Evolutionary conservation across 164 flowering plant species (phyloP), one percentile per base, ranked within the genome.

Genomic region (Vitis cinerea): DNA sequence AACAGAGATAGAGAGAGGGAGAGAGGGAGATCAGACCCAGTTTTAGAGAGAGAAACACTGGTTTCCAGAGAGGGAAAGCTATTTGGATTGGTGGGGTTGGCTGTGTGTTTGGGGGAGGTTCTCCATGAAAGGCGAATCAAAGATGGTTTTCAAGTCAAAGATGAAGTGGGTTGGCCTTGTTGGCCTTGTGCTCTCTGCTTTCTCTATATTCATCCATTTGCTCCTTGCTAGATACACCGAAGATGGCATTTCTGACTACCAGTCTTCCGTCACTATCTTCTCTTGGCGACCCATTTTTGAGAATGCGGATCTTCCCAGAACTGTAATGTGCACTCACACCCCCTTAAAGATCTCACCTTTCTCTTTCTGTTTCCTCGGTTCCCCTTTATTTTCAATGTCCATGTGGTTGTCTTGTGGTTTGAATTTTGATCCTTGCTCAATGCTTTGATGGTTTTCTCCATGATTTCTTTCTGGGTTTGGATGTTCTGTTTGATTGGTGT

Each of bases 211-310:
- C 64, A 75, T 87, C 31, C 99, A 93, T 73, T 85, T 95, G 27
- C 76, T 93, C 29, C 97, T 95, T 8, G 92, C 99, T 52, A 82
- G 86, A 71, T 88, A 88, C 77, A 87, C 92, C 11, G 84, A 79
- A 23, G 77, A 71, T 31, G 84, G 79, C 67, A n/a, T 77, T 27
- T 74, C 82, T 54, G 84, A 80, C 49, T 85, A 84, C 80, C 85
- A 83, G 65, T 72, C 93, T 71, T 82, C 91, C 1, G 70, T 89
- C 66, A 87, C 93, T 12, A 81, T 93, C 84, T 91, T 95, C 77
- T 82, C 92, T 55, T 90, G 98, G 97, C 76, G 88, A 86, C 92
- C 96, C 80, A 74, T 80, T 51, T 86, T 88, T 74, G 84, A 83
- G 19, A 80, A 75, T 73, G 69, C 83, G 10, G 86, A 83, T 72